phyloP scores from a whole-genome alignment of 352 stramenopile species.

The Lagenidium giganteum region DNA sequence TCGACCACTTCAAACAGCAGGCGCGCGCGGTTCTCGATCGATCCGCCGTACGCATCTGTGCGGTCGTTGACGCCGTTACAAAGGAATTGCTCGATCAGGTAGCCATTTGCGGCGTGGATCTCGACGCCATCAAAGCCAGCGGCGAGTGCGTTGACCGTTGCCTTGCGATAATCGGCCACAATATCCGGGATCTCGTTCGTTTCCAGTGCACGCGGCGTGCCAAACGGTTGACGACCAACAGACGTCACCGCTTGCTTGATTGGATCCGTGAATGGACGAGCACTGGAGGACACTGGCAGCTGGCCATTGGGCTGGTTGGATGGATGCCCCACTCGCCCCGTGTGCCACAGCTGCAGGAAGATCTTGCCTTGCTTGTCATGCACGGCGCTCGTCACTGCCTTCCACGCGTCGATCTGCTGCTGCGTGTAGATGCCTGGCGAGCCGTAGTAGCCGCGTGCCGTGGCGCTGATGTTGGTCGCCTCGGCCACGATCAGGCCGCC shows the following conservation, averaged over 20 bases:
- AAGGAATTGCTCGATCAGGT: constrained; percentile 86
- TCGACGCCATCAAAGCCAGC: constrained; percentile 34
- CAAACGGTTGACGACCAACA: too few species aligned
- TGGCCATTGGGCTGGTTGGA: constrained; percentile 27
- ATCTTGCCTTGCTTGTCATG: constrained; percentile 53
- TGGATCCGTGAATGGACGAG: too few species aligned
- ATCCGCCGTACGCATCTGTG: constrained; percentile 71
- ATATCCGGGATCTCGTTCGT: constrained; percentile 57
- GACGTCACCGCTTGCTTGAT: too few species aligned
- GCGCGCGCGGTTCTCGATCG: constrained; percentile 53
- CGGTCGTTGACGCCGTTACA: constrained; percentile 58
- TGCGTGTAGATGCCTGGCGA: too few species aligned
- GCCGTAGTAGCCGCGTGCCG: too few species aligned
- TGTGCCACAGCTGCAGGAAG: constrained; percentile 64
- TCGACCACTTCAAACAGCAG: constrained; percentile 58
- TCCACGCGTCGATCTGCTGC: constrained; percentile 28
- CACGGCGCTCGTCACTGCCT: constrained; percentile 26
- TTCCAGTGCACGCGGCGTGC: constrained; percentile 44
- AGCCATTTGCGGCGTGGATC: constrained; percentile 83
- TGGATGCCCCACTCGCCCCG: constrained; percentile 37
- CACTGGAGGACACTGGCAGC: constrained; percentile 23
- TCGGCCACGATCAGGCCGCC: too few species aligned
- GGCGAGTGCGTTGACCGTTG: constrained; percentile 37
- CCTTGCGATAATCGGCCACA: constrained; percentile 55
- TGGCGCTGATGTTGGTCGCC: too few species aligned